These are phyloP conservation scores for Trypanosoma scelopori DNA, from an alignment of 208 protist species.

Conservation along the genomic window DNA sequence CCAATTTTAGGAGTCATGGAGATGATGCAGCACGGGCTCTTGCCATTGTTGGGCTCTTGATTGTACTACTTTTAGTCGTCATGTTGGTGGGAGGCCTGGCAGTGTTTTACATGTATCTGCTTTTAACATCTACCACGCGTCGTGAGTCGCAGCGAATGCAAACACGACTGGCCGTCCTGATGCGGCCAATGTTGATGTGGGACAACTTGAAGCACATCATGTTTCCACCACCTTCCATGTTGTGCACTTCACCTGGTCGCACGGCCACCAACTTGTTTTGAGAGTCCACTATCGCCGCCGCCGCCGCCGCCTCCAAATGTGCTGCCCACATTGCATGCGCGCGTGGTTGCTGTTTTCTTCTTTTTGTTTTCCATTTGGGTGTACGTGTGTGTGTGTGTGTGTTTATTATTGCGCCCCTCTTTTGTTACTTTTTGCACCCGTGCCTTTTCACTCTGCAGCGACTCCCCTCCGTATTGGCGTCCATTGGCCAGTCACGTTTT, in stretches of 20 bases:
- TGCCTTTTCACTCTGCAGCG: too few relatives aligned
- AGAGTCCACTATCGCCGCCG: background rate
- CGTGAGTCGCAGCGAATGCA: slow-evolving; percentile 25
- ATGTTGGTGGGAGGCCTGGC: slow-evolving; percentile 56
- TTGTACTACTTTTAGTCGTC: slow-evolving; percentile 45
- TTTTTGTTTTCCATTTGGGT: background rate
- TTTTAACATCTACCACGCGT: slow-evolving; percentile 42
- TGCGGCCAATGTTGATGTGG: slow-evolving; percentile 15
- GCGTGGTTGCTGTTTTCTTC: background rate
- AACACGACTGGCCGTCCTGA: background rate
- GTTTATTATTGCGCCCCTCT: too few relatives aligned
- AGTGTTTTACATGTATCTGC: slow-evolving; percentile 57
- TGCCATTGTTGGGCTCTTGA: slow-evolving; percentile 31
- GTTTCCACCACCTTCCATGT: slow-evolving; percentile 23
- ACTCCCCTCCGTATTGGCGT: too few relatives aligned
- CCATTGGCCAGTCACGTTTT: background rate
- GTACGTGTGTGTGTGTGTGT: too few relatives aligned
- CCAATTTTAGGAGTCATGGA: background rate
- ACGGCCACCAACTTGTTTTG: background rate
- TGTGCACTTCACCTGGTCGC: background rate
- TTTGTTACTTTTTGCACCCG: too few relatives aligned
- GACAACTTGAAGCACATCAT: slow-evolving; percentile 23
- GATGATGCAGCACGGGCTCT: slow-evolving; percentile 9
- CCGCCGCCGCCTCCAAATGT: too few relatives aligned
- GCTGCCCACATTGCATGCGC: background rate